Percentiles rank a stretch among this genome's conserved stretches.
These are phyloP conservation scores for Colletotrichum spinosum DNA, from an alignment of 2,329 filamentous ascomycete genomes.

Conservation along the genomic window DNA sequence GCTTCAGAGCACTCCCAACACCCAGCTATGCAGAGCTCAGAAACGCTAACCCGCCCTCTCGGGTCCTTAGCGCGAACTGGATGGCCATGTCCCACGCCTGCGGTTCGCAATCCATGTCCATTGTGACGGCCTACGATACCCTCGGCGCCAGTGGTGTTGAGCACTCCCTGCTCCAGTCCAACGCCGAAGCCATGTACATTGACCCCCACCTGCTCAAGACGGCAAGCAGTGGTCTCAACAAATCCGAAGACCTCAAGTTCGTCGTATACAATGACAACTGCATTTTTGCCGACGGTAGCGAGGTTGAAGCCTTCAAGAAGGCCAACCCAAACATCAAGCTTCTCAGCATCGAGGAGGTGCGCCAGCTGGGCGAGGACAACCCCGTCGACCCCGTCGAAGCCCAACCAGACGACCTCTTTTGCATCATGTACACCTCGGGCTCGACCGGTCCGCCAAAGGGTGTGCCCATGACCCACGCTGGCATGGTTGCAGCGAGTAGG, in stretches of 20 bases:
- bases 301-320: slow-evolving; percentile 67
- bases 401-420: slow-evolving; percentile 81
- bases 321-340: slow-evolving; percentile 66
- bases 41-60: slow-evolving; percentile 33
- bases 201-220: slow-evolving; percentile 82
- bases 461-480: slow-evolving; percentile 83
- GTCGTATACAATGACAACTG: slow-evolving; percentile 73
- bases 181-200: slow-evolving; percentile 85
- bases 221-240: slow-evolving; percentile 66
- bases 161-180: slow-evolving; percentile 87
- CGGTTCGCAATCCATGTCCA: slow-evolving; percentile 87
- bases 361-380: slow-evolving; percentile 72
- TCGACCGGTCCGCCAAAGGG: slow-evolving; percentile 92
- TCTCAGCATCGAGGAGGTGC: slow-evolving; percentile 66
- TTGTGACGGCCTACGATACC: slow-evolving; percentile 96
- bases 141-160: slow-evolving; percentile 86
- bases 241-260: slow-evolving; percentile 65
- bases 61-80: slow-evolving; percentile 76
- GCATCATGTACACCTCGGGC: slow-evolving; percentile 88
- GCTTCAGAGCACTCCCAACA: slow-evolving; percentile 11
- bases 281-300: slow-evolving; percentile 61
- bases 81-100: slow-evolving; percentile 81
- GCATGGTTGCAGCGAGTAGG: slow-evolving; percentile 77
- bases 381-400: slow-evolving; percentile 79
- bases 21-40: background rate